A percentile compares a stretch with the other conserved stretches of the same genome.
These are phyloP conservation scores for Cercophora scortea DNA, from an alignment of 495 filamentous ascomycete genomes.

Conservation along the genomic window DNA sequence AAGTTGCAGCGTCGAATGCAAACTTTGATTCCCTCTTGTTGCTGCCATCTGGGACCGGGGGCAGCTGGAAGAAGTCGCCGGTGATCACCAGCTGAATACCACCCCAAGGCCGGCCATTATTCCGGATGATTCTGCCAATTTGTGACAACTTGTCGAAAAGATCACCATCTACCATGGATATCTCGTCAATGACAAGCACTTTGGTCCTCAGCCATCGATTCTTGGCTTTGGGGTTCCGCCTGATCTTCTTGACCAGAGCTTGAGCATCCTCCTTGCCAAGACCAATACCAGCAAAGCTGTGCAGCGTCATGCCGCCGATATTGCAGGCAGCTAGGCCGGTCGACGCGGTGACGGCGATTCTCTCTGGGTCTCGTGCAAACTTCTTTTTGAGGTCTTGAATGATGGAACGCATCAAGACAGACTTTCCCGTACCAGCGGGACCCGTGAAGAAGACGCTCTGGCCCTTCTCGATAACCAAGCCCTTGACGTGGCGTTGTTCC, in stretches of 20 bases:
- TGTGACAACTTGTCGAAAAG: constrained; percentile 93
- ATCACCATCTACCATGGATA: constrained; percentile 97
- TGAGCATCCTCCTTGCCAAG: constrained; percentile 82
- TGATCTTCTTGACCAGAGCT: constrained; percentile 85
- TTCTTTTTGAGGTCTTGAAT: constrained; percentile 73
- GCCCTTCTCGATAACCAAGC: constrained; percentile 62
- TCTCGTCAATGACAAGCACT: constrained; percentile 83
- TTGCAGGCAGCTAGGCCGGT: constrained; percentile 96
- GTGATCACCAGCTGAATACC: constrained; percentile 95
- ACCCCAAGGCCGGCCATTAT: constrained; percentile 87
- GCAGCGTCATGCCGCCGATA: constrained; percentile 88
- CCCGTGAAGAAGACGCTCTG: constrained; percentile 98
- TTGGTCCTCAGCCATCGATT: constrained; percentile 83
- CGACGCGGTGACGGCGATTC: constrained; percentile 87
- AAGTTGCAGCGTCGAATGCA: constrained; percentile 83
- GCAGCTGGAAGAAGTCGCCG: constrained; percentile 95
- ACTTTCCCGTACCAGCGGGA: constrained; percentile 95
- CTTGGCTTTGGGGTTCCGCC: constrained; percentile 77
- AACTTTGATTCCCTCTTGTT: constrained; percentile 68
- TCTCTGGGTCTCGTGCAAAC: constrained; percentile 63
- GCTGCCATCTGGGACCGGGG: constrained; percentile 69
- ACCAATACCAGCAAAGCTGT: constrained; percentile 93
- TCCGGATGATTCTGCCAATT: constrained; percentile 70
- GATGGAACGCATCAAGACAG: constrained; percentile 85
- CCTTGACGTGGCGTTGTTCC: constrained; percentile 78